Evolutionary conservation across 179 eudicot species (phyloP).

Genomic region (Silene noctiflora): DNA sequence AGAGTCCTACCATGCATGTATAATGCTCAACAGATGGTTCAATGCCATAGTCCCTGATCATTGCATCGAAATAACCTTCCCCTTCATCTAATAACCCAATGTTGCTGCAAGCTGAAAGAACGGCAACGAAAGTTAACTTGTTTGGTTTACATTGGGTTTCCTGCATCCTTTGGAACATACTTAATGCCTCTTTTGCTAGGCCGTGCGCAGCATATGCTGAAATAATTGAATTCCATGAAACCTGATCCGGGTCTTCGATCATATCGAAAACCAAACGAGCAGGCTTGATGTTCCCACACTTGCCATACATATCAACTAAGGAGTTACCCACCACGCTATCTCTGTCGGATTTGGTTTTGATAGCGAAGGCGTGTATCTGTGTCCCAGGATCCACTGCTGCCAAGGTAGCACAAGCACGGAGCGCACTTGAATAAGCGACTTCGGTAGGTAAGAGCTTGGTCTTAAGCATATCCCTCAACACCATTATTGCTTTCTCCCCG

Average conservation of each 20-base stretch:
- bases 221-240: conserved; percentile 71
- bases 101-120: conserved; percentile 75
- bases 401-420: conserved; percentile 61
- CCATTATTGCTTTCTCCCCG: conserved; percentile 47
- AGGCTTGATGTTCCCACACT: conserved; percentile 65
- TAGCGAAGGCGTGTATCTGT: conserved; percentile 56
- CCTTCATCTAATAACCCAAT: conserved; percentile 61
- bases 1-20: conserved; percentile 80
- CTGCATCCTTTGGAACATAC: conserved; percentile 49
- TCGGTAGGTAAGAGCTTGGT: conserved; percentile 41
- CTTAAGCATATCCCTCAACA: conserved; percentile 53
- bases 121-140: conserved; percentile 58
- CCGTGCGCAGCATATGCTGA: conserved; percentile 76
- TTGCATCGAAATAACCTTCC: conserved; percentile 44
- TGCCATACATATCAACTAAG: conserved; percentile 67
- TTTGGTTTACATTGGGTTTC: conserved; percentile 40
- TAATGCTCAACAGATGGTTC: conserved; percentile 80
- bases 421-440: conserved; percentile 64
- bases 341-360: conserved; percentile 51
- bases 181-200: conserved; percentile 56
- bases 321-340: conserved; percentile 56
- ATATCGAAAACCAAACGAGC: conserved; percentile 59
- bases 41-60: conserved; percentile 47
- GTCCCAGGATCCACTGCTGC: conserved; percentile 62
- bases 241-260: conserved; percentile 48